Base-by-base conservation (phyloP, 2,329 filamentous ascomycete genomes). In the Talaromyces sp. region DNA sequence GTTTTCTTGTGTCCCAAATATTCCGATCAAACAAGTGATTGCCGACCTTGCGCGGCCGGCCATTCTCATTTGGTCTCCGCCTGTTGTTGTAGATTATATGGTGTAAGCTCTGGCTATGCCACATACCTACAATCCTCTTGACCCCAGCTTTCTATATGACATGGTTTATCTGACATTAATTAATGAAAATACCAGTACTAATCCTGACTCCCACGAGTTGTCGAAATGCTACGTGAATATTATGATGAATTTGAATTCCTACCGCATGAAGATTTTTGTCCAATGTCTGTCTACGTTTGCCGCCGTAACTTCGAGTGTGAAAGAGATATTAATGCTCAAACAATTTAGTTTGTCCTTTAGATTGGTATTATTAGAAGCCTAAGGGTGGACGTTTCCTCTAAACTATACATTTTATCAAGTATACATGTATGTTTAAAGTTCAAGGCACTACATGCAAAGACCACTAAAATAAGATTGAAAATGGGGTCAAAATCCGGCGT, bases 11-110 rank as follows among this genome's bases (percentile, higher is more conserved):
- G 31, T 50, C 5, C 26, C 50, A 17, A 19, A 51, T 4, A 26
- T 51, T n/a, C 56, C 56, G 1, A 24, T 58, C 17, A 58, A 54
- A n/a, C 46, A 58, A 12, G 41, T 58, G 3, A 50, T 54, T 19
- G 26, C 29, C 3, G 57, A 58, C 12, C n/a, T 58, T 43, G 50
- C 48, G n/a, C 57, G 35, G 1, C 50, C 57, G 2, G 26, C 38
- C 14, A 52, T 52, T n/a, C 26, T 52, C 1, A n/a, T 29, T 17
- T 52, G 48, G 48, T 29, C 24, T 52, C 48, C 48, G 19, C 24
- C 24, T 9, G 26, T 29, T 52, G 48, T 27, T 9, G 2, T 3
- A 17, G 48, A 52, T 3, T 1, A 52, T 27, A 27, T 52, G 9
- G 43, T 46, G 43, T 46, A 24, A 46, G 43, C 24, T 46, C n/a